A percentile compares a stretch with the other conserved stretches of the same genome.
Conservation (phyloP, 495 filamentous ascomycete species). For the Pyrenula massariospora region DNA sequence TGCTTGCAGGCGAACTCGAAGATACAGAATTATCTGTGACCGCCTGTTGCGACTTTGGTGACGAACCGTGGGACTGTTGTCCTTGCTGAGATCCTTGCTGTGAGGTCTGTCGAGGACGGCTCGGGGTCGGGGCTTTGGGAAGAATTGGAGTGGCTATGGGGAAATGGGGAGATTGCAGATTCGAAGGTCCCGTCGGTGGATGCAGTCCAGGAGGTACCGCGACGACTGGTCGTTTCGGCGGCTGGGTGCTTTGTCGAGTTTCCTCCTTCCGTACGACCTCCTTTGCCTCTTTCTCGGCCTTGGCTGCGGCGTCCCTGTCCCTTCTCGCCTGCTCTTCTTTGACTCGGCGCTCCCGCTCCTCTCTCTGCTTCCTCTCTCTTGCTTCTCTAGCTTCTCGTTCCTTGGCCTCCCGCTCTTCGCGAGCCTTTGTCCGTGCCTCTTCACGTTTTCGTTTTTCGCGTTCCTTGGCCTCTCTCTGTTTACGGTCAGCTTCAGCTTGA, state of each 20-base stretch:
- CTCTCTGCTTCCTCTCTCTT: conserved; percentile 37
- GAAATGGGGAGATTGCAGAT: conserved; percentile 66
- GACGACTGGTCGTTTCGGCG: conserved; percentile 33
- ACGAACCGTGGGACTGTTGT: conserved; percentile 41
- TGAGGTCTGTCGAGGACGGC: conserved; percentile 61
- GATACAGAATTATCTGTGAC: conserved; percentile 25
- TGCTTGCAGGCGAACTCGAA: conserved; percentile 29
- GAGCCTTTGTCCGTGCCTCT: conserved; percentile 48
- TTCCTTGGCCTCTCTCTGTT: conserved; percentile 61
- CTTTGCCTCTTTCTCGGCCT: conserved; percentile 31
- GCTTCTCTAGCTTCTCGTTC: conserved; percentile 47
- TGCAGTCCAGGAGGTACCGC: conserved; percentile 45
- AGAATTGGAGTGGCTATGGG: conserved; percentile 67
- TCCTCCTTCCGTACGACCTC: conserved; percentile 38
- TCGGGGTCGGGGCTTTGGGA: conserved; percentile 73
- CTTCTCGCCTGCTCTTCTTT: conserved; percentile 51
- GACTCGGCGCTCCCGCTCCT: conserved; percentile 55
- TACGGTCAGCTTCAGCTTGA: conserved; percentile 63
- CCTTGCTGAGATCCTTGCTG: conserved; percentile 49
- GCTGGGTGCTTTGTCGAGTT: conserved; percentile 12
- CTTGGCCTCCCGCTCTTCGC: conserved; percentile 64
- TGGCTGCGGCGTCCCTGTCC: conserved; percentile 33
- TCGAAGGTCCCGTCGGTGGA: conserved; percentile 25
- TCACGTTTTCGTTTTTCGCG: conserved; percentile 58
- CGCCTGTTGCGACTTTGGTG: conserved; percentile 38